These are phyloP conservation scores for Pseudocercospora eumusae DNA, from an alignment of 2,329 filamentous ascomycete genomes.

Conservation along the genomic window DNA sequence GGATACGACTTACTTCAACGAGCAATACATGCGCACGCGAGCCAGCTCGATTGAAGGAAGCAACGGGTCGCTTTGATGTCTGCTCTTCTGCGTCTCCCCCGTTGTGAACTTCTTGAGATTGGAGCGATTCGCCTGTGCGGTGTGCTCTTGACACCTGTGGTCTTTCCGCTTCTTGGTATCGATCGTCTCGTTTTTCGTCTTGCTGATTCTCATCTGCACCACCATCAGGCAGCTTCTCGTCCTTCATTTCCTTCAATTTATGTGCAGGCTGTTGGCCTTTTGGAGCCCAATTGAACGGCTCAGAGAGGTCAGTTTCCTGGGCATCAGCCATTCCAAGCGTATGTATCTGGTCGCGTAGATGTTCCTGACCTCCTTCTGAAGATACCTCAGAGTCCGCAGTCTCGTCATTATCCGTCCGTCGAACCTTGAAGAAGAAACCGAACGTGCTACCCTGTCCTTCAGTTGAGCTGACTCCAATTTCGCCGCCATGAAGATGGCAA, in stretches of 20 bases:
- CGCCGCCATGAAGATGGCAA: conserved; percentile 47
- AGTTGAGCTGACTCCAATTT: conserved; percentile 48
- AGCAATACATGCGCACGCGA: conserved; percentile 29
- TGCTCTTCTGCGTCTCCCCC: not conserved
- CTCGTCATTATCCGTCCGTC: conserved; percentile 15
- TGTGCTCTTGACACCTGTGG: not conserved
- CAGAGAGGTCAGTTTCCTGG: conserved; percentile 11
- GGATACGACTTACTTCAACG: conserved; percentile 27
- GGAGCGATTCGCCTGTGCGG: not conserved
- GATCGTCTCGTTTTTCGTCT: conserved; percentile 13
- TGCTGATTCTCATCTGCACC: not conserved
- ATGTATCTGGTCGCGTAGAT: conserved; percentile 19
- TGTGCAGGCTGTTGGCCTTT: conserved; percentile 14
- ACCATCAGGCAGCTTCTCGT: not conserved
- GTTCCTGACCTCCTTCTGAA: conserved; percentile 12
- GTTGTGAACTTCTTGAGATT: not conserved
- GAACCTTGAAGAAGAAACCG: conserved; percentile 46
- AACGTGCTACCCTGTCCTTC: conserved; percentile 45
- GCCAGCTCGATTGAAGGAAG: conserved; percentile 7
- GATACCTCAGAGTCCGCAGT: not conserved
- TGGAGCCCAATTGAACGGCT: conserved; percentile 22
- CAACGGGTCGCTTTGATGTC: conserved; percentile 1
- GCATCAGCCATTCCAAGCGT: conserved; percentile 14
- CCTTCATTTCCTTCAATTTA: not conserved
- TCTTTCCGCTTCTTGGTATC: conserved; percentile 10